Base-by-base conservation (phyloP, 192 early-diverging fungal species). In the Kickxella alabastrina region DNA sequence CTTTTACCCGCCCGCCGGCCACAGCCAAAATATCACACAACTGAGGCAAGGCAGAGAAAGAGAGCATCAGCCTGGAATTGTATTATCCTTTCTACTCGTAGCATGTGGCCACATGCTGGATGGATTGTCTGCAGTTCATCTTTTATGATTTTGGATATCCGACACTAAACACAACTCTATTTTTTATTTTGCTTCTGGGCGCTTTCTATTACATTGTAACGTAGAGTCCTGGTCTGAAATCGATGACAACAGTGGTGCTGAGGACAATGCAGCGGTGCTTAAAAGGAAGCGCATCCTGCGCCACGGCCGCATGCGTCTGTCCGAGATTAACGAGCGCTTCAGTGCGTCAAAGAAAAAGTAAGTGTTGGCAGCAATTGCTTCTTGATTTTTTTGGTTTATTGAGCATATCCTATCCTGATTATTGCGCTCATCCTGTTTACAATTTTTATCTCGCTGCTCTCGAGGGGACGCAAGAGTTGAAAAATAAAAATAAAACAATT, bases 201-300 rank as follows among this genome's bases (percentile, higher is more conserved):
- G 34, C 34, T 10, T n/a, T 14, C 34, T 35, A 35, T 14, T n/a
- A 35, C 10, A 35, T n/a, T 32, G 31, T 12, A 45, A 23, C 58
- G 52, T 67, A 74, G 71, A 74, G 25, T 47, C 59, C 51, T 74
- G 71, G 71, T 74, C 71, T 14, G 71, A 67, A 18, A 57, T 74
- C 55, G 71, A 74, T 6, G 71, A 74, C 54, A 55, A 55, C 54
- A 74, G 71, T 34, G 59, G 38, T 35, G 34, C 59, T 21, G 71
- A 62, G 7, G 67, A 74, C 47, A 64, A 63, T 29, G 41, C 43
- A 4, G 18, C 56, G 14, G 54, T 67, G 6, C 32, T 43, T 25
- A 57, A 52, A 39, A 66, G 61, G 59, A 74, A 74, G 38, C 71
- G 71, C 31, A 50, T 62, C 41, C 51, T 74, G 48, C 71, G 71